phyloP scores from a whole-genome alignment of 495 filamentous ascomycete genomes.

The Astrocystis sublimbata region DNA sequence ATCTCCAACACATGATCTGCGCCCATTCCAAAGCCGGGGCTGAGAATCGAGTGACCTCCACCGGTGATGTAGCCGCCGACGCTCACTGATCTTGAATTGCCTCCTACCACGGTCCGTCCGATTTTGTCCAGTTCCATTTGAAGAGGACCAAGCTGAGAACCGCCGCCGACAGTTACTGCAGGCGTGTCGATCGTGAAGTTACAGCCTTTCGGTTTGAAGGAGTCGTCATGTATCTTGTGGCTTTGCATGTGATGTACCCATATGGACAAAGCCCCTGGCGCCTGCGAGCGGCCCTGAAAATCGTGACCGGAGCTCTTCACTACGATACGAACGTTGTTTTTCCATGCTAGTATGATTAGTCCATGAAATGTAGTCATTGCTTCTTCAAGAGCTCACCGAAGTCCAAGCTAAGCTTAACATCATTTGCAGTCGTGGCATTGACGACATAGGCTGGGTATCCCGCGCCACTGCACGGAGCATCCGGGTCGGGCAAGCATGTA shows the following conservation, averaged over 20 bases:
- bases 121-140: constrained; percentile 33
- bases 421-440: constrained; percentile 43
- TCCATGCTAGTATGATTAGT: constrained; percentile 32
- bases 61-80: constrained; percentile 62
- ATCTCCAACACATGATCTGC: constrained; percentile 65
- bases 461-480: constrained; percentile 37
- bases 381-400: constrained; percentile 36
- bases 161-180: constrained; percentile 43
- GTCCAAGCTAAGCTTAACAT: constrained; percentile 45
- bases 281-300: constrained; percentile 54
- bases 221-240: constrained; percentile 37
- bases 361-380: not conserved
- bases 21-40: constrained; percentile 58
- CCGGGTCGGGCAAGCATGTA: constrained; percentile 43
- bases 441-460: constrained; percentile 53
- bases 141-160: constrained; percentile 39
- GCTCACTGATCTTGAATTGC: constrained; percentile 28
- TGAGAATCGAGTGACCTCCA: constrained; percentile 59
- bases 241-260: constrained; percentile 50
- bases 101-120: constrained; percentile 40
- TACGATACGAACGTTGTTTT: constrained; percentile 60
- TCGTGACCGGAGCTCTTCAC: constrained; percentile 67
- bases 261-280: constrained; percentile 52
- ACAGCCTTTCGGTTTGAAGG: constrained; percentile 43
- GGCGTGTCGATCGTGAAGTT: constrained; percentile 32